Evolutionary conservation across 2,329 filamentous ascomycete genomes (phyloP).

Genomic region (Penicillium sp.): DNA sequence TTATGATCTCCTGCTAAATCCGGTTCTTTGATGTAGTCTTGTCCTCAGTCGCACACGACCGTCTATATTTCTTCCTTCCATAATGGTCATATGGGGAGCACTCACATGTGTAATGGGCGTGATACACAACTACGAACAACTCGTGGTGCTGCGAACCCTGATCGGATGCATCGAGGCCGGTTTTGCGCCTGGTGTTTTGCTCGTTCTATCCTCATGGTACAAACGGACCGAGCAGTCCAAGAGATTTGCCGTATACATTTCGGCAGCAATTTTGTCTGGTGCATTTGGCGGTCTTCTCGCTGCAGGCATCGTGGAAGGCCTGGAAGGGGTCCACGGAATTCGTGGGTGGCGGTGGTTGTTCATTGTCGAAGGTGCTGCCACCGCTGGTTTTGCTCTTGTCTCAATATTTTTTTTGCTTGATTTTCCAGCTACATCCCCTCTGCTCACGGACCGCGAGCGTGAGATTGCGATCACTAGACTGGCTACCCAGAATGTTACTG

Average conservation of each 20-base stretch:
- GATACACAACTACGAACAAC: conserved; percentile 23
- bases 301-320: conserved; percentile 19
- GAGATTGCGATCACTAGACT: neutral
- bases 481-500: conserved; percentile 1
- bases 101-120: conserved; percentile 22
- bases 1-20: no score
- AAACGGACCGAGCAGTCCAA: conserved; percentile 24
- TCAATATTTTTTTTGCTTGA: conserved; percentile 41
- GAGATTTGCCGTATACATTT: conserved; percentile 21
- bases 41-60: conserved; percentile 50
- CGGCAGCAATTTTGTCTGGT: conserved; percentile 18
- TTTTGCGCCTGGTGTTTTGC: conserved; percentile 32
- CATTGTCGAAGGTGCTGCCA: conserved; percentile 23
- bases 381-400: conserved; percentile 42
- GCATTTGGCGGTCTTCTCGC: conserved; percentile 25
- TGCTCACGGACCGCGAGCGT: neutral
- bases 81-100: conserved; percentile 22
- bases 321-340: conserved; percentile 22
- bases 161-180: conserved; percentile 27
- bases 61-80: conserved; percentile 41
- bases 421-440: neutral
- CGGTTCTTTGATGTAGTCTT: conserved; percentile 22
- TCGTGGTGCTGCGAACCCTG: conserved; percentile 25
- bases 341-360: conserved; percentile 28
- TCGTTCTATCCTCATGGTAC: conserved; percentile 32